Evolutionary conservation across 148 eudicot species (phyloP).

Genomic region (Oxyria digyna): DNA sequence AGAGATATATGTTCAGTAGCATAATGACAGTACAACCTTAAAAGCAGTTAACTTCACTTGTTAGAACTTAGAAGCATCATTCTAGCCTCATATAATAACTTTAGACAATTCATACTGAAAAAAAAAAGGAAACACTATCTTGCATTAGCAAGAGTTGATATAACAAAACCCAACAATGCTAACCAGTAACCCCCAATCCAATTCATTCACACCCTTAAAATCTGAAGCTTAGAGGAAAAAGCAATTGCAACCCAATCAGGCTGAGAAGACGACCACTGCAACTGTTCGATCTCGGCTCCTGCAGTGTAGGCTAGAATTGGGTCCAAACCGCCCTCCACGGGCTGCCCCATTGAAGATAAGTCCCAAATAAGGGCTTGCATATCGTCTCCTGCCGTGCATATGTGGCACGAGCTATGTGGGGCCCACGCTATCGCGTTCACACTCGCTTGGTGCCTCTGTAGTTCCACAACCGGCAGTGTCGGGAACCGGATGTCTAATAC

Average conservation of each 20-base stretch:
- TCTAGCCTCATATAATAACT: not conserved
- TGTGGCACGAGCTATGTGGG: slow-evolving; percentile 89
- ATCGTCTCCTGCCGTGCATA: slow-evolving; percentile 98
- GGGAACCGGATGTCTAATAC: slow-evolving; percentile 85
- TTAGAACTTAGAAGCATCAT: not conserved
- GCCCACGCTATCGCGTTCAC: slow-evolving; percentile 98
- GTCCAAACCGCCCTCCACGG: slow-evolving; percentile 88
- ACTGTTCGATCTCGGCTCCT: slow-evolving; percentile 95
- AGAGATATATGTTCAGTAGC: not conserved
- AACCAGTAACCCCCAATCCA: not conserved
- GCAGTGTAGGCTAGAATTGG: slow-evolving; percentile 92
- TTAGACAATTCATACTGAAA: not conserved
- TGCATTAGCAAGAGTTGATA: not conserved
- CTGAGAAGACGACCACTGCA: slow-evolving; percentile 95
- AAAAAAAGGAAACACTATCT: too few species aligned
- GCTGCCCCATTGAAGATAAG: slow-evolving; percentile 88
- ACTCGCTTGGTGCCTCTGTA: slow-evolving; percentile 82
- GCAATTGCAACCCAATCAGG: slow-evolving; percentile 99
- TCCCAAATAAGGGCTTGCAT: slow-evolving; percentile 96
- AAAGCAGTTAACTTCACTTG: not conserved
- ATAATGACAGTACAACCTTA: not conserved
- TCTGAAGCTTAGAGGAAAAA: slow-evolving; percentile 83
- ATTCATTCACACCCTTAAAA: slow-evolving; percentile 47
- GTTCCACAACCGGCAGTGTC: slow-evolving; percentile 79
- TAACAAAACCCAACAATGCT: not conserved